A percentile compares a stretch with the other conserved stretches of the same genome.
phyloP scores from a whole-genome alignment of 768 basidiomycete genomes.

The Neoboletus magnificus region DNA sequence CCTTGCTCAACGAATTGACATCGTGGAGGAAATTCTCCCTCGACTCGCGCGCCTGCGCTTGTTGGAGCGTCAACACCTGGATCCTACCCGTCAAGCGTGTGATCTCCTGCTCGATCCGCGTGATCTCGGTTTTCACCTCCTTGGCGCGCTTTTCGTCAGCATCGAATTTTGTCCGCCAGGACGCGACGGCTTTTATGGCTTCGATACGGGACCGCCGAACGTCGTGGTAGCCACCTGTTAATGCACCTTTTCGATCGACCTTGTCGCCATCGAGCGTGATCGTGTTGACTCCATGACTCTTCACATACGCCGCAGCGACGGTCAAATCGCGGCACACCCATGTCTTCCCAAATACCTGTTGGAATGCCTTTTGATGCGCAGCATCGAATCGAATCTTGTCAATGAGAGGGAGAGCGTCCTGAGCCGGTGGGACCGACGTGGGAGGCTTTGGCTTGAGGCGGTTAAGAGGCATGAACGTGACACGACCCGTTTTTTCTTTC shows the following conservation, averaged over 20 bases:
- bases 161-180: conserved; percentile 72
- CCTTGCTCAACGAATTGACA: conserved; percentile 51
- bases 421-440: conserved; percentile 55
- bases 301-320: conserved; percentile 90
- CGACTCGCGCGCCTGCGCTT: conserved; percentile 64
- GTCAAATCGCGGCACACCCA: conserved; percentile 92
- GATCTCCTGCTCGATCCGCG: conserved; percentile 80
- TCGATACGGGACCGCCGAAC: conserved; percentile 87
- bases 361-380: conserved; percentile 75
- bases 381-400: conserved; percentile 77
- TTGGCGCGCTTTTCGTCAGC: conserved; percentile 58
- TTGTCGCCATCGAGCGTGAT: conserved; percentile 98
- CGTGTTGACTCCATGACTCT: conserved; percentile 92
- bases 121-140: conserved; percentile 72
- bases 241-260: conserved; percentile 91
- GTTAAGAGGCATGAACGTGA: conserved; percentile 98
- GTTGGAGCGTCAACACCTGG: conserved; percentile 65
- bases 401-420: conserved; percentile 78
- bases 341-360: conserved; percentile 97
- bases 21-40: conserved; percentile 69
- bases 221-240: conserved; percentile 97
- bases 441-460: conserved; percentile 78
- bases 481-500: conserved; percentile 87
- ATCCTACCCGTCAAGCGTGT: conserved; percentile 70
- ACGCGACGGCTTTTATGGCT: conserved; percentile 70